Conservation (phyloP, 257 asterid genomes). For the Przewalskia tangutica region DNA sequence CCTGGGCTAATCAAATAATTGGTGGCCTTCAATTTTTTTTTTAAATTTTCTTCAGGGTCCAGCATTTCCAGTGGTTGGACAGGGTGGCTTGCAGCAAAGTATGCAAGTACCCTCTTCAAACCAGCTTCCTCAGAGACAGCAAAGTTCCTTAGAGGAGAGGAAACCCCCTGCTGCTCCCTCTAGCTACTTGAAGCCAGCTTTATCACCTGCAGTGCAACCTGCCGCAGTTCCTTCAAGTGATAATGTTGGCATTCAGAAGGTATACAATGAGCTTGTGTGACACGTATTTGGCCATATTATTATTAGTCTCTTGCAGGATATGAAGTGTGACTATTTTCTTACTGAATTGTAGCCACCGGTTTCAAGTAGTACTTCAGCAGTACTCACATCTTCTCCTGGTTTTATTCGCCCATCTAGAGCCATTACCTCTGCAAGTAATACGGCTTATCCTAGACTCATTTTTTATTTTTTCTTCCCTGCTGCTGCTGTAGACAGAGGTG, state of each 20-base stretch:
- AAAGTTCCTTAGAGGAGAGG: conserved; percentile 60
- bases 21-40: not conserved
- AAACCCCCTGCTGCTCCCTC: conserved; percentile 35
- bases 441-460: not conserved
- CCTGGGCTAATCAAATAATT: not conserved
- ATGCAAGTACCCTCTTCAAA: conserved; percentile 41
- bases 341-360: conserved; percentile 44
- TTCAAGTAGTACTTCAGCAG: conserved; percentile 33
- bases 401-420: conserved; percentile 54
- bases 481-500: not conserved
- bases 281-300: not conserved
- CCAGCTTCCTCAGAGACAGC: conserved; percentile 50
- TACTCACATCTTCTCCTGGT: conserved; percentile 54
- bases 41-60: conserved; percentile 16
- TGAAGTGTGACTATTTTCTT: conserved; percentile 11
- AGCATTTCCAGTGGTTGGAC: conserved; percentile 44
- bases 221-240: conserved; percentile 41
- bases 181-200: conserved; percentile 50
- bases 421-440: conserved; percentile 58
- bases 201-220: conserved; percentile 45
- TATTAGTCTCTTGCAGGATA: not conserved
- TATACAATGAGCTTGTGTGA: conserved; percentile 16
- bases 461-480: not conserved
- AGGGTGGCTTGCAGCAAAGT: conserved; percentile 40
- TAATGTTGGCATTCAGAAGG: conserved; percentile 56